Percentiles rank a stretch among this genome's conserved stretches.
Evolutionary conservation across 495 filamentous ascomycete species (phyloP).

Genomic region (Lepraria neglecta): DNA sequence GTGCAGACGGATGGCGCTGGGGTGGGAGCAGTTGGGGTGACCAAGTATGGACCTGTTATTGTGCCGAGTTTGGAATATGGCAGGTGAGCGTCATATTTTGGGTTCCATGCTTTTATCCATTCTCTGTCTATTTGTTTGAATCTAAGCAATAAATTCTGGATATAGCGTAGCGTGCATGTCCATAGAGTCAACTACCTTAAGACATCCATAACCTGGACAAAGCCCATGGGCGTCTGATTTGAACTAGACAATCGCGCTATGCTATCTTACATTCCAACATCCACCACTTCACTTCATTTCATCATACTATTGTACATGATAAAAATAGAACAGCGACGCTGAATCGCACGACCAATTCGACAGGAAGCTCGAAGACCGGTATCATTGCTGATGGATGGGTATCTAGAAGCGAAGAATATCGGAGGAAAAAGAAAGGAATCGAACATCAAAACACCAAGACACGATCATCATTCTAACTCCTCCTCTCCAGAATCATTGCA

Average conservation of each 20-base stretch:
- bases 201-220: no score
- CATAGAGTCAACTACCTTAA: no score
- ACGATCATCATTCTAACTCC: no score
- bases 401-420: neutral
- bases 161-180: slow-evolving; percentile 13
- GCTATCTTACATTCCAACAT: no score
- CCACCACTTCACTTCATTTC: no score
- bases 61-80: slow-evolving; percentile 90
- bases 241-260: no score
- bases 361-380: no score
- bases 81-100: slow-evolving; percentile 29
- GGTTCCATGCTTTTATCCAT: neutral
- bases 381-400: neutral
- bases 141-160: neutral
- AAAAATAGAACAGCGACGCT: no score
- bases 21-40: slow-evolving; percentile 59
- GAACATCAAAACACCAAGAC: neutral
- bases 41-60: slow-evolving; percentile 96
- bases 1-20: slow-evolving; percentile 75
- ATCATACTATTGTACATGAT: no score
- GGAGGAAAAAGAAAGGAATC: neutral
- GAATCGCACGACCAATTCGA: no score
- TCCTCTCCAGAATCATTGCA: neutral
- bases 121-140: neutral
- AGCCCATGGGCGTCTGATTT: no score